Evolutionary conservation across 352 stramenopile genomes (phyloP), one percentile per base, ranked within the genome.

Genomic region (Phytophthora litchii): DNA sequence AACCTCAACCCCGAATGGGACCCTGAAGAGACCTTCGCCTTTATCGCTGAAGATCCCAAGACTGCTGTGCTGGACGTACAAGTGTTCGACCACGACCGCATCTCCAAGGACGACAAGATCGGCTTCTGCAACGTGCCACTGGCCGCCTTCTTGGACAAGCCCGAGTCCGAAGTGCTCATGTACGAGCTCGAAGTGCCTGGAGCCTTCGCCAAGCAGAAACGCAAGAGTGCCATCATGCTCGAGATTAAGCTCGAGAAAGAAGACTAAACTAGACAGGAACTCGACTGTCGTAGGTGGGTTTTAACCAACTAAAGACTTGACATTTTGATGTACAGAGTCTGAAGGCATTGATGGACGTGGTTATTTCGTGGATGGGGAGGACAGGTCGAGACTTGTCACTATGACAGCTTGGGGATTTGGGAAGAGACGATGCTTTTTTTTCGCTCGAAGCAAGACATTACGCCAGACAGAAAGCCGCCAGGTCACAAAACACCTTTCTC

Each of bases 81-180:
- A 21, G 78, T 85, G 27, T 88, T 83, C 48, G 83, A 92, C 59
- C 79, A 87, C 59, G 83, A 92, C 66, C 74, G 74, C 42, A 78
- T 91, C 59, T 86, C 79, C 47, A 78, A 85, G 65, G 86, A 94
- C 70, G 86, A 94, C 42, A 76, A 86, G 44, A 88, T 94, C 47
- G 86, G 75, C 47, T 86, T 76, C 19, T 72, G 82, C 40, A 58
- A 46, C 40, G 57, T 93, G 27, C 63, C 78, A 23, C 70, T 93
- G n/a, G 67, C 63, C 29, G 62, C 67, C 44, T 86, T 91, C 35
- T 37, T 75, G 51, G 64, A 82, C 40, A 53, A 70, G 17, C 50
- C 65, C 38, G 57, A 69, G 54, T 64, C 61, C 10, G 72, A 87
- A 35, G 69, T 91, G 60, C 72, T 83, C 32, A 86, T 91, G 76